A percentile compares a stretch with the other conserved stretches of the same genome.
These are phyloP conservation scores for Golubevia pallescens DNA, from an alignment of 1,284 basidiomycete species.

Conservation along the genomic window DNA sequence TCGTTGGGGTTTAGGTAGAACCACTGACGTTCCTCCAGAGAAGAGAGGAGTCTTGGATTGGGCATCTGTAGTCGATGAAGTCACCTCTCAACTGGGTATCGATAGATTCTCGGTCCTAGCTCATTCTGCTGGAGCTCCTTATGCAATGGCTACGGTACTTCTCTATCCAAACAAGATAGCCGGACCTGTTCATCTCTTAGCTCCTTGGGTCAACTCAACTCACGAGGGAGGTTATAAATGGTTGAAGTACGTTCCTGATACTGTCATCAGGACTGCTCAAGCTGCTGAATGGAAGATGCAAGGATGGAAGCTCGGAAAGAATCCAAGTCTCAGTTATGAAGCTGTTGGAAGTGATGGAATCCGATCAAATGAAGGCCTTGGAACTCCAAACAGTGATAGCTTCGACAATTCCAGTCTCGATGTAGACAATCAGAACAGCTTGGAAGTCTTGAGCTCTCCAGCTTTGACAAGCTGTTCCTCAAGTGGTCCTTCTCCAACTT, in stretches of 20 bases:
- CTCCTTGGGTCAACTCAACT: conserved; percentile 92
- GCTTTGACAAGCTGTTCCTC: too few relatives aligned
- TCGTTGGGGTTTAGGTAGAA: conserved; percentile 92
- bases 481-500: too few relatives aligned
- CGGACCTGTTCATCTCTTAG: conserved; percentile 85
- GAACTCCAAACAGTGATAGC: neutral
- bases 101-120: conserved; percentile 86
- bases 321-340: conserved; percentile 78
- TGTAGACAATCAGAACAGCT: neutral
- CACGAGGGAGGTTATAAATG: conserved; percentile 88
- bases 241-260: conserved; percentile 93
- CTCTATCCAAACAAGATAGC: conserved; percentile 76
- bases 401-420: neutral
- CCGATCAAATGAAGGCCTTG: neutral
- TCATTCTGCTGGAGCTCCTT: conserved; percentile 95
- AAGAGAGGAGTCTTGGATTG: conserved; percentile 83
- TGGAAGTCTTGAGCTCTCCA: neutral
- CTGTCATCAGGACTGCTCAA: conserved; percentile 90
- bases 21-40: conserved; percentile 73
- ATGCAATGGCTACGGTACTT: conserved; percentile 85
- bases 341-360: conserved; percentile 75
- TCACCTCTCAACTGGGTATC: conserved; percentile 80
- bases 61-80: conserved; percentile 86
- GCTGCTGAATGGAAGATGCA: conserved; percentile 96
- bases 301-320: conserved; percentile 93